Conservation (phyloP, 768 basidiomycete genomes). For the Amanita pallidorosea region DNA sequence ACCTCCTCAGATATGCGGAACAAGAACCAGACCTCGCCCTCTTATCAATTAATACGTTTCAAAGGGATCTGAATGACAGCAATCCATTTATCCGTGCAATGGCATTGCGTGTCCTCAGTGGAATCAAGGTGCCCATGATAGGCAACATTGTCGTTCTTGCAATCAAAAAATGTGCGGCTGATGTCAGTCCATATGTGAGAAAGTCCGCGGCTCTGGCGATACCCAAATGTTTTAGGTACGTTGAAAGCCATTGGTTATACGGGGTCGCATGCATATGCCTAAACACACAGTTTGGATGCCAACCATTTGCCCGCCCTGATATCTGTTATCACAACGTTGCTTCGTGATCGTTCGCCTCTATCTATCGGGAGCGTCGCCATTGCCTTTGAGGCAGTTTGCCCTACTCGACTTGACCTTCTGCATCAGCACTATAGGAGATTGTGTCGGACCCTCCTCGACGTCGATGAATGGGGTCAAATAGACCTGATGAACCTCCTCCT, state of each 20-base stretch:
- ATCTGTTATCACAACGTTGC: conserved; percentile 50
- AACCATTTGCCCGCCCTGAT: conserved; percentile 65
- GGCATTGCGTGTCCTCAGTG: conserved; percentile 87
- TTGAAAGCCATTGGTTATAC: neutral
- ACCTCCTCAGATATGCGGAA: conserved; percentile 88
- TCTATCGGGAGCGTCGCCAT: conserved; percentile 79
- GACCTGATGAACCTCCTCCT: conserved; percentile 67
- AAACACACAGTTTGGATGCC: conserved; percentile 51
- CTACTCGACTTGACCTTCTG: conserved; percentile 75
- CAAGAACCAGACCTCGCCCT: conserved; percentile 91
- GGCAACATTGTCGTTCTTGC: conserved; percentile 76
- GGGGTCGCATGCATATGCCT: neutral
- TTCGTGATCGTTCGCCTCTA: conserved; percentile 72
- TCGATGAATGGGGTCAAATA: conserved; percentile 96
- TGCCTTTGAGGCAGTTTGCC: conserved; percentile 83
- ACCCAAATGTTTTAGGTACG: conserved; percentile 68
- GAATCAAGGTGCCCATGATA: conserved; percentile 86
- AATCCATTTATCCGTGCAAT: conserved; percentile 94
- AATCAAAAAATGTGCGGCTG: conserved; percentile 86
- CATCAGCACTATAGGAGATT: conserved; percentile 83
- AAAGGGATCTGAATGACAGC: conserved; percentile 87
- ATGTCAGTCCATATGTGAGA: conserved; percentile 89
- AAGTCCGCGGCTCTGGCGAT: conserved; percentile 89
- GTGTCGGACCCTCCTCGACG: conserved; percentile 77
- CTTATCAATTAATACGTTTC: conserved; percentile 96